These are phyloP conservation scores for Cryomyces antarcticus DNA, from an alignment of 495 filamentous ascomycete genomes.

Conservation along the genomic window DNA sequence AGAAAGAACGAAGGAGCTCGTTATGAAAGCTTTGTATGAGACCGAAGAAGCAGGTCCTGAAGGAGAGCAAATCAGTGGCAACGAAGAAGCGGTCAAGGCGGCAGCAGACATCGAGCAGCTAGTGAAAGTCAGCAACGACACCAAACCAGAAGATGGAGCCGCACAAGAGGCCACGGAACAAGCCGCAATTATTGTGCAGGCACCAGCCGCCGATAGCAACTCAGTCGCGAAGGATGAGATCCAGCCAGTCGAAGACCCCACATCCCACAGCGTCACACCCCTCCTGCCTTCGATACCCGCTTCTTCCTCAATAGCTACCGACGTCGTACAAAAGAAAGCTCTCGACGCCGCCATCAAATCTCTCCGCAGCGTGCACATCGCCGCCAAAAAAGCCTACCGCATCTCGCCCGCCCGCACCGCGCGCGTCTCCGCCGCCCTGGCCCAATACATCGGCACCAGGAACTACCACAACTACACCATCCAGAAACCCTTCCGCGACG, in stretches of 20 bases:
- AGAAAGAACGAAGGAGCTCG: slow-evolving; percentile 18
- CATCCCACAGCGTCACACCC: neutral
- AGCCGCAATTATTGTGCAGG: slow-evolving; percentile 5
- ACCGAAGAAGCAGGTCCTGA: slow-evolving; percentile 7
- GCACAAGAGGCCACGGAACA: slow-evolving; percentile 3
- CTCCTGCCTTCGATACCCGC: neutral
- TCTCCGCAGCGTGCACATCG: slow-evolving; percentile 56
- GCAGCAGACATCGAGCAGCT: slow-evolving; percentile 10
- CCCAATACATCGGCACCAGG: slow-evolving; percentile 54
- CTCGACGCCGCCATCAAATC: slow-evolving; percentile 46
- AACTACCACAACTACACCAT: slow-evolving; percentile 97
- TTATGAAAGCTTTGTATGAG: slow-evolving; percentile 22
- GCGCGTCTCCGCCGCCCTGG: slow-evolving; percentile 49
- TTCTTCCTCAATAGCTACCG: neutral
- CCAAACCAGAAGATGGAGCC: slow-evolving; percentile 1
- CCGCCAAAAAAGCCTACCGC: slow-evolving; percentile 63
- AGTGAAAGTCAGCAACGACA: neutral
- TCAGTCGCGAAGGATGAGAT: neutral
- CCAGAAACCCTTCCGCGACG: slow-evolving; percentile 57
- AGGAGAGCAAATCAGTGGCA: slow-evolving; percentile 4
- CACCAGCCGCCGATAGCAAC: neutral
- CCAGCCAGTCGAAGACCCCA: neutral
- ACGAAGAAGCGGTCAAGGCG: slow-evolving; percentile 7
- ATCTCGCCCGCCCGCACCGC: slow-evolving; percentile 48
- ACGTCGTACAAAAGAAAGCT: slow-evolving; percentile 8